Conservation (phyloP, 1,139 yeast species). For the Scheffersomyces parashehatae region DNA sequence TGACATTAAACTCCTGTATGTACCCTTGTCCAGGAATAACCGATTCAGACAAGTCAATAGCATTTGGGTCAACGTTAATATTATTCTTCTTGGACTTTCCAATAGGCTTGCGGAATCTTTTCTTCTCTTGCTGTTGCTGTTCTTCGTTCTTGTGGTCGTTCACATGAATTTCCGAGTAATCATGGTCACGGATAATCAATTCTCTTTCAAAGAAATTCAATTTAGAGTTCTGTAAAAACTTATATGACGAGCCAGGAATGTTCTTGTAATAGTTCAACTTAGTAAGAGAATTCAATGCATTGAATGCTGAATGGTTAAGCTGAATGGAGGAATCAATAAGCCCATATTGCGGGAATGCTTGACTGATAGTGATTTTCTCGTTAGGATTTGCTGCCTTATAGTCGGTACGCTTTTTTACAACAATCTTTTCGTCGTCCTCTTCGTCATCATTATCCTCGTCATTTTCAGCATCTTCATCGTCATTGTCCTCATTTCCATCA, state of each 20-base stretch:
- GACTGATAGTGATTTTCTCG: constrained; percentile 36
- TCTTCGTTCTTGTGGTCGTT: constrained; percentile 10
- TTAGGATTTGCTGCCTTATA: constrained; percentile 11
- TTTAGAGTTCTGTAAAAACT: constrained; percentile 30
- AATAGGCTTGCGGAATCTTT: constrained; percentile 25
- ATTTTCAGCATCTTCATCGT: constrained; percentile 1
- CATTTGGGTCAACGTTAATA: constrained; percentile 40
- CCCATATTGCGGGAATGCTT: constrained; percentile 47
- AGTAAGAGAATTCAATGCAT: constrained; percentile 33
- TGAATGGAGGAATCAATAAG: constrained; percentile 29
- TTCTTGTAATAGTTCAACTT: constrained; percentile 41
- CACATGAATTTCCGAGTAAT: constrained; percentile 26
- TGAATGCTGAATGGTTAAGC: constrained; percentile 37
- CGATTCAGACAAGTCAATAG: constrained; percentile 40
- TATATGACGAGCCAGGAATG: constrained; percentile 16
- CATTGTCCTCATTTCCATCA: constrained; percentile 2
- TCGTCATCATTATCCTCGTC: constrained; percentile 6
- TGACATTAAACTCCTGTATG: constrained; percentile 45
- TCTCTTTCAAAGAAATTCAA: constrained; percentile 34
- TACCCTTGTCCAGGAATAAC: constrained; percentile 49
- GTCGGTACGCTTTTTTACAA: constrained; percentile 1
- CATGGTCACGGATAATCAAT: constrained; percentile 28
- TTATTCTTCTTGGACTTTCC: constrained; percentile 35
- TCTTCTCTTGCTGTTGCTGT: constrained; percentile 8
- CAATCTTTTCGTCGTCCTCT: constrained; percentile 4